phyloP scores from a whole-genome alignment of 2,329 filamentous ascomycete species.

The Curvularia spicifera region DNA sequence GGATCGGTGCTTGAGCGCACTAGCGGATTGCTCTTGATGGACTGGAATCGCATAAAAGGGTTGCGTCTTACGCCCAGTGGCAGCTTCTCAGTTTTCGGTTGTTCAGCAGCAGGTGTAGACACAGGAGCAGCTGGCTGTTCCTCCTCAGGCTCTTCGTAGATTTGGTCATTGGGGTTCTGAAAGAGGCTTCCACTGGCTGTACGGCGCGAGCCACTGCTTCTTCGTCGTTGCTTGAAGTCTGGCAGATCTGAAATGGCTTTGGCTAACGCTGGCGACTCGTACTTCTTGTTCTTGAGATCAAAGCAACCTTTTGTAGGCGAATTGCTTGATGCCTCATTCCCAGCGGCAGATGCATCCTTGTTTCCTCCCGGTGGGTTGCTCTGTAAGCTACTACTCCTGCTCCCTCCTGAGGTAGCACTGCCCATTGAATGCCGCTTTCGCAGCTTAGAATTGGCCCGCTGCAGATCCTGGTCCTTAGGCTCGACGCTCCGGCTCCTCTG shows the following conservation, averaged over 20 bases:
- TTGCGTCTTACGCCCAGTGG: conserved; percentile 65
- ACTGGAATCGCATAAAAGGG: conserved; percentile 67
- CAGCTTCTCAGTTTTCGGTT: conserved; percentile 50
- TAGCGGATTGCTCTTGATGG: conserved; percentile 56
- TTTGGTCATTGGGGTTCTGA: conserved; percentile 73
- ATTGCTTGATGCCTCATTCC: background rate
- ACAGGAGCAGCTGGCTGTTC: conserved; percentile 34
- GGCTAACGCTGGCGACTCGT: conserved; percentile 46
- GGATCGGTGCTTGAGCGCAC: conserved; percentile 55
- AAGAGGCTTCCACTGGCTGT: conserved; percentile 75
- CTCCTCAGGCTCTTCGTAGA: conserved; percentile 85
- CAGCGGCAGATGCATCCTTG: conserved; percentile 30
- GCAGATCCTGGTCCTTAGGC: conserved; percentile 39
- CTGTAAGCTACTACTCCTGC: conserved; percentile 49
- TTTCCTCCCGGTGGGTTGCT: conserved; percentile 46
- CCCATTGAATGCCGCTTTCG: conserved; percentile 49
- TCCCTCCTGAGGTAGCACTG: conserved; percentile 38
- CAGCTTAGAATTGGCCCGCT: conserved; percentile 42
- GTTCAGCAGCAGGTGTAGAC: conserved; percentile 37
- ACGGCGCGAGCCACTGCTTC: conserved; percentile 70
- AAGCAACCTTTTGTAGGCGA: conserved; percentile 17
- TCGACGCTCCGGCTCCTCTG: conserved; percentile 59
- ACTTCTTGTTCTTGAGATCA: conserved; percentile 21
- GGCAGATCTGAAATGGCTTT: conserved; percentile 38
- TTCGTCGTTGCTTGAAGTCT: conserved; percentile 52